Percentiles rank a stretch among this genome's conserved stretches.
These are phyloP conservation scores for Teunomyces lycoperdinae DNA, from an alignment of 805 yeast genomes.

Conservation along the genomic window DNA sequence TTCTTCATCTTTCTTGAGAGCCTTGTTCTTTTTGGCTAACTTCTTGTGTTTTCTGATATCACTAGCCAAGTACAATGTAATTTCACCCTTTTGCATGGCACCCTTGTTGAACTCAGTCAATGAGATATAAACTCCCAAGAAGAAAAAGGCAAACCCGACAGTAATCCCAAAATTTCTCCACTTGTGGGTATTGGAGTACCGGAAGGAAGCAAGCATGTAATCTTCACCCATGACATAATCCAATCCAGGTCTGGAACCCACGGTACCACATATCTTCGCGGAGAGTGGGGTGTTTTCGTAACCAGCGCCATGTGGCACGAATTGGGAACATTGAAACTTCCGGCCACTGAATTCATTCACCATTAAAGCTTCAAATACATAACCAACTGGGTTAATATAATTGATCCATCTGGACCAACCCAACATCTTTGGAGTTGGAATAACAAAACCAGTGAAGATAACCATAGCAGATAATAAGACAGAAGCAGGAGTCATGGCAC, in stretches of 20 bases:
- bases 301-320: slow-evolving; percentile 44
- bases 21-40: slow-evolving; percentile 24
- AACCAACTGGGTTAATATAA: slow-evolving; percentile 42
- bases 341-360: slow-evolving; percentile 54
- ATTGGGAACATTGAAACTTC: slow-evolving; percentile 43
- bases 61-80: slow-evolving; percentile 54
- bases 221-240: slow-evolving; percentile 23
- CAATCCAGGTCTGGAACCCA: slow-evolving; percentile 23
- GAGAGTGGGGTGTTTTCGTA: slow-evolving; percentile 33
- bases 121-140: slow-evolving; percentile 50
- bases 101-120: slow-evolving; percentile 59
- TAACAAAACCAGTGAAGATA: slow-evolving; percentile 50
- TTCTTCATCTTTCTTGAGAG: slow-evolving; percentile 24
- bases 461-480: slow-evolving; percentile 50
- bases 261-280: slow-evolving; percentile 30
- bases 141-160: slow-evolving; percentile 52
- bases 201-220: slow-evolving; percentile 38
- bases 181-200: slow-evolving; percentile 44
- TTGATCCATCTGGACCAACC: slow-evolving; percentile 60
- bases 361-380: slow-evolving; percentile 51
- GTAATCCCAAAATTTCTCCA: slow-evolving; percentile 70
- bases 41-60: slow-evolving; percentile 48
- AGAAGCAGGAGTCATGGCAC: slow-evolving; percentile 46
- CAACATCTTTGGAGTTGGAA: slow-evolving; percentile 42
- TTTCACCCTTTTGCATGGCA: slow-evolving; percentile 70